phyloP scores from a whole-genome alignment of 2,329 filamentous ascomycete species.

The Penicillium crustosum region DNA sequence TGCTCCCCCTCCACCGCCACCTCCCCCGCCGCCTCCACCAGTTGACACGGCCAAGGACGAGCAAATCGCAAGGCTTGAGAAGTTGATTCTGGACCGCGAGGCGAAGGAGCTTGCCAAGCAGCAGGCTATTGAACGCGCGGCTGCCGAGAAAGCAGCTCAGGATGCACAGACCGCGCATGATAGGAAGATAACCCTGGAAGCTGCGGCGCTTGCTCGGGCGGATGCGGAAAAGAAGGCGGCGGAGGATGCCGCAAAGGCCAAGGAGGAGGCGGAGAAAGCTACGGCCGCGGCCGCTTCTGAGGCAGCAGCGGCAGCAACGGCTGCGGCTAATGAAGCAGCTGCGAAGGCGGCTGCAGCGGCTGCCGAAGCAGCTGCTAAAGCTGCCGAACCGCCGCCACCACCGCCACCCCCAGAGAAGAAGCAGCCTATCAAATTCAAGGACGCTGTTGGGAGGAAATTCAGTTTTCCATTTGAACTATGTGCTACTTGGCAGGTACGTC shows the following conservation, averaged over 20 bases:
- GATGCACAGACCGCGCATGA: slow-evolving; percentile 43
- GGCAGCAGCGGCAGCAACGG: slow-evolving; percentile 39
- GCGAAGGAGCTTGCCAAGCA: slow-evolving; percentile 40
- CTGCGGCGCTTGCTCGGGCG: slow-evolving; percentile 50
- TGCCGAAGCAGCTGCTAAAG: slow-evolving; percentile 33
- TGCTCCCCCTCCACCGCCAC: background rate
- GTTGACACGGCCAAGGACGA: slow-evolving; percentile 55
- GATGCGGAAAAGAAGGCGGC: slow-evolving; percentile 48
- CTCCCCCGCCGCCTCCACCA: slow-evolving; percentile 23
- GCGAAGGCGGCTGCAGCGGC: slow-evolving; percentile 36
- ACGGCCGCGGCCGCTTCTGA: slow-evolving; percentile 42
- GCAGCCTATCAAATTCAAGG: slow-evolving; percentile 82
- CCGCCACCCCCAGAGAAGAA: slow-evolving; percentile 59
- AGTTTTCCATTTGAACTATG: slow-evolving; percentile 87
- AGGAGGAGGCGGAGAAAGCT: slow-evolving; percentile 45
- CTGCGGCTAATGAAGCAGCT: slow-evolving; percentile 40
- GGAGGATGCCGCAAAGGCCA: slow-evolving; percentile 51
- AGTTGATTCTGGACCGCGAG: slow-evolving; percentile 53
- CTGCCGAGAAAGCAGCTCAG: slow-evolving; percentile 35
- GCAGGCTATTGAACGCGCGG: slow-evolving; percentile 53
- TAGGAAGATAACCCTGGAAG: slow-evolving; percentile 44
- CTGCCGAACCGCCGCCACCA: slow-evolving; percentile 31
- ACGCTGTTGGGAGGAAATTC: slow-evolving; percentile 87
- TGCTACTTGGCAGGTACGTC: slow-evolving; percentile 75
- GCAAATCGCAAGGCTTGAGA: slow-evolving; percentile 62